Conservation (phyloP, 2,329 filamentous ascomycete genomes). For the Arthrinium phaeospermum region DNA sequence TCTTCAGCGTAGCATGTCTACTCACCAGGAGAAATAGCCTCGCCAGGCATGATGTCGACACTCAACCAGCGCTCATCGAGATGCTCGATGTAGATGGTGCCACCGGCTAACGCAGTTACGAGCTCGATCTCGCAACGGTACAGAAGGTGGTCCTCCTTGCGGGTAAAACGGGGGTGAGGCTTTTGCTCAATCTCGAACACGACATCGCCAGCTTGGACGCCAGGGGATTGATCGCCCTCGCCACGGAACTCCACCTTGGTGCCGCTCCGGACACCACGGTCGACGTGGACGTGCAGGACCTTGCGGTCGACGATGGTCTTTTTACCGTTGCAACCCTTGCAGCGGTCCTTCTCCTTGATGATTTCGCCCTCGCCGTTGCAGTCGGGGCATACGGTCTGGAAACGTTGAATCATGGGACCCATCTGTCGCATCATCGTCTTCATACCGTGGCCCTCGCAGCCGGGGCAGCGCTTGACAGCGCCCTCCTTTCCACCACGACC, state of each 20-base stretch:
- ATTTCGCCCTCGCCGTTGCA: conserved; percentile 97
- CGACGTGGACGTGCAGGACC: conserved; percentile 97
- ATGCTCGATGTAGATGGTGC: conserved; percentile 91
- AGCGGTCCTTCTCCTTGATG: conserved; percentile 95
- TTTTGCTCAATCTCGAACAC: conserved; percentile 99
- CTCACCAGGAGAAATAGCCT: conserved; percentile 92
- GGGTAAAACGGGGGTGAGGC: conserved; percentile 93
- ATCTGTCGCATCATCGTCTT: conserved; percentile 99
- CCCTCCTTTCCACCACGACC: conserved; percentile 96
- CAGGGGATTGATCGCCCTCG: conserved; percentile 94
- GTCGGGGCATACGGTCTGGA: conserved; percentile 98
- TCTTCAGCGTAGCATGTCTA: conserved; percentile 26
- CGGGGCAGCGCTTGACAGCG: conserved; percentile 89
- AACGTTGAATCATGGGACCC: conserved; percentile 99
- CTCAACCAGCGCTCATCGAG: conserved; percentile 97
- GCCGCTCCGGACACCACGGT: conserved; percentile 89
- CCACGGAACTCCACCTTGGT: conserved; percentile 97
- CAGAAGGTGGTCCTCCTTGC: conserved; percentile 94
- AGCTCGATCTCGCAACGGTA: conserved; percentile 96
- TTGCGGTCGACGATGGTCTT: conserved; percentile 98
- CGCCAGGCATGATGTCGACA: conserved; percentile 89
- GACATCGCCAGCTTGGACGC: conserved; percentile 92
- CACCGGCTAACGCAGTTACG: conserved; percentile 90
- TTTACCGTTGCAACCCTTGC: conserved; percentile 96
- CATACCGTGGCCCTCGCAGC: conserved; percentile 94